Conservation (phyloP, 2,329 filamentous ascomycete genomes). For the Penicillium sclerotiorum region DNA sequence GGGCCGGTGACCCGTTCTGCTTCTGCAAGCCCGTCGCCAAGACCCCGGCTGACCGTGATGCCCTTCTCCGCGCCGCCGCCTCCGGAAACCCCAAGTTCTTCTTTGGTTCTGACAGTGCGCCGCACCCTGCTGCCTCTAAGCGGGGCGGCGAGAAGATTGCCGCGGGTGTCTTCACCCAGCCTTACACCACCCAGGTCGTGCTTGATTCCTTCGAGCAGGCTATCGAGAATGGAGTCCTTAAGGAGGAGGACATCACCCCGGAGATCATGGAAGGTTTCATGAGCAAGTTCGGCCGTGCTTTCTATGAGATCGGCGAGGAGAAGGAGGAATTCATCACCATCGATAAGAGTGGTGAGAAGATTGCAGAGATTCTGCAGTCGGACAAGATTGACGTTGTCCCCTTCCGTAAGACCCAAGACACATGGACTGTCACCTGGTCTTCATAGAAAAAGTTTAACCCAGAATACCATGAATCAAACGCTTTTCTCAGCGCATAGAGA, state of each 20-base stretch:
- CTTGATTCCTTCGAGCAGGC: constrained; percentile 61
- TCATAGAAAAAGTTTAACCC: constrained; percentile 13
- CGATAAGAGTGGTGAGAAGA: constrained; percentile 57
- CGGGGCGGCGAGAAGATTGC: constrained; percentile 54
- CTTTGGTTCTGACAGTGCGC: constrained; percentile 73
- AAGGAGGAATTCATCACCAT: constrained; percentile 57
- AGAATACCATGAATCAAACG: constrained; percentile 5
- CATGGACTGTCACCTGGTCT: constrained; percentile 40
- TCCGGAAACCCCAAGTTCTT: constrained; percentile 64
- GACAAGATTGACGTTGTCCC: constrained; percentile 65
- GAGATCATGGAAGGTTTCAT: constrained; percentile 62
- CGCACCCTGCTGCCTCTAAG: constrained; percentile 62
- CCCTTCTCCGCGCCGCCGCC: constrained; percentile 65
- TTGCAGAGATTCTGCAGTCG: constrained; percentile 58
- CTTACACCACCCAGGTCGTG: constrained; percentile 60
- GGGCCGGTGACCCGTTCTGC: constrained; percentile 71
- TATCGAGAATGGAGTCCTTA: constrained; percentile 55
- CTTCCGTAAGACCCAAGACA: constrained; percentile 64
- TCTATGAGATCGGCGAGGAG: constrained; percentile 59
- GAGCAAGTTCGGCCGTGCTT: constrained; percentile 57
- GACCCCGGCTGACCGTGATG: constrained; percentile 70
- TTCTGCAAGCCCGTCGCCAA: constrained; percentile 79
- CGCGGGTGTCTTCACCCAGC: constrained; percentile 66
- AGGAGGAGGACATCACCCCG: constrained; percentile 56
- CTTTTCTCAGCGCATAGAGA: constrained; percentile 5